Evolutionary conservation across 2,329 filamentous ascomycete species (phyloP), one percentile per base, ranked within the genome.

Genomic region (Hypoxylon sp.): DNA sequence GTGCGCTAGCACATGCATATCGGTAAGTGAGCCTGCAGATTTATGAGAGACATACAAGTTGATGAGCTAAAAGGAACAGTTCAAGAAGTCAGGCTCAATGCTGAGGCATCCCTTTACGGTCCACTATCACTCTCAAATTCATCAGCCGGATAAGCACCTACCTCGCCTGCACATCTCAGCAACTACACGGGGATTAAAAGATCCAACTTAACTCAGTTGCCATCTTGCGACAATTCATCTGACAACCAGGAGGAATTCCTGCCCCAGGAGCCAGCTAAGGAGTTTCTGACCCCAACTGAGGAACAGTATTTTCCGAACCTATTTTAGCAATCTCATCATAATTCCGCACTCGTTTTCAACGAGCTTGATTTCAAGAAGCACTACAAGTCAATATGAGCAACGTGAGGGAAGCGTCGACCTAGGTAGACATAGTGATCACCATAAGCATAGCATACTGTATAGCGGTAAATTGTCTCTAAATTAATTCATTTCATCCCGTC

Each of bases 381-480:
- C 56, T 81, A 83, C 59, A 71, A 75, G 6, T 80, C 78, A 0
- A 71, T 83, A 6, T 82, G 79, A 78, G 70, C 67, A 7, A 62
- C 58, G 34, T 65, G 68, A 22, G 60, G 68, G 10, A 56, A 61
- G 7, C 59, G 2, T 86, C 83, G 2, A 78, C 84, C 1, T 74
- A 86, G 0, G 80, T 83, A 0, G 84, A 86, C 59, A 84, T 85
- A 22, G 72, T 85, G 32, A 70, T 86, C 15, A 84, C 84, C 0
- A 58, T 85, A 8, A 82, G 80, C 62, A 81, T 86, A 82, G 80
- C 62, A 81, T 86, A 75, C 83, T 85, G 70, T 80, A 81, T 39
- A 78, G 79, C 15, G 71, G 54, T 49, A 49, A 48, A 43, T 46
- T 2, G 11, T 28, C 1, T 46, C 22, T n/a, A 1, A 13, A 15